Evolutionary conservation across 2,329 filamentous ascomycete genomes (phyloP), one percentile per base, ranked within the genome.

Genomic region (Allantophomopsis lycopodina): DNA sequence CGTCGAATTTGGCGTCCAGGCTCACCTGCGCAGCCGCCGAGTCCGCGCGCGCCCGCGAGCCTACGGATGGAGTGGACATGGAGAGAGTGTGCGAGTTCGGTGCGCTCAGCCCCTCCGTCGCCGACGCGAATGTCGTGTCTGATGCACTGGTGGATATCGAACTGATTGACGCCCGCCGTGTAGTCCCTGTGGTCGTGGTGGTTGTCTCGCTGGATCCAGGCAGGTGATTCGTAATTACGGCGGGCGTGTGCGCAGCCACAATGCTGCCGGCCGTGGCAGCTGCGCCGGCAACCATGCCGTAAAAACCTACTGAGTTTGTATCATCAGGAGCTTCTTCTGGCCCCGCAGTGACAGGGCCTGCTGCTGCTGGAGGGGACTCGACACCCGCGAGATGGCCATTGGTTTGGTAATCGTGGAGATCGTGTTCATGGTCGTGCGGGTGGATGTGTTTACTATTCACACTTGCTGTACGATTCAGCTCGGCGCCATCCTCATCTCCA

Each of bases 1-100:
- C 66, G 36, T 75, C 64, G 7, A 83, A 66, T 51, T 78, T 81
- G 42, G 64, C 76, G 44, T 73, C 63, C 15, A 62, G 59, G 10
- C 60, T 48, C 2, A 48, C 42, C 2, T 28, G 46, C 52, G 36
- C 40, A 55, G 32, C 14, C 7, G 16, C 32, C 3, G 10, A 7
- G n/a, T 34, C 16, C 10, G 32, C 14, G 16, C 14, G 14, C 2
- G n/a, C 32, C 32, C 14, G 35, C 14, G 17, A 28, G n/a, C 5
- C 4, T 32, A 23, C 17, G 47, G 8, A 52, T 44, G 0, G 48
- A 40, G 4, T 50, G 43, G 13, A 55, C 51, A 2, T 55, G 49
- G 33, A 52, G 44, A 32, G 8, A 15, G 16, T 17, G 32, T 15
- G 14, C 10, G 32, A 17, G n/a, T 34, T 34, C 6, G n/a, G 7